Base-by-base conservation (phyloP, 441 rosid genomes). In the Sinapis alba region DNA sequence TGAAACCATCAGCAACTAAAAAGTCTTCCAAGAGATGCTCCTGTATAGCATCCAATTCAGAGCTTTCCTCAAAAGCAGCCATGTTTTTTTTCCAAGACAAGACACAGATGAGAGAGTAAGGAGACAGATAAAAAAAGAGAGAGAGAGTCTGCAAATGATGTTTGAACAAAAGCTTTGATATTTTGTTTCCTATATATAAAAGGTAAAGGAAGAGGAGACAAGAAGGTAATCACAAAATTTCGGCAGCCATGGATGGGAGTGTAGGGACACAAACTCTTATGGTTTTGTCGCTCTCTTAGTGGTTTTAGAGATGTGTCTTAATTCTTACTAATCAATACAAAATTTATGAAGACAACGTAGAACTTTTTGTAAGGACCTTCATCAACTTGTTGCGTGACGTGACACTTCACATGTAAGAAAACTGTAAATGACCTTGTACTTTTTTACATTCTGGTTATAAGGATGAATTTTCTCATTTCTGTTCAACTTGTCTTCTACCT, bases 21-120 rank as follows among this genome's bases (percentile, higher is more conserved):
- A 85, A 80, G 61, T 90, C 95, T 19, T 80, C 91, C 3, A 88
- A 79, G 47, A 86, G 86, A 64, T 86, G 83, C 21, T 84, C 83
- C 34, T 78, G 82, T 6, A 90, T 80, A 72, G 81, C 76, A 10
- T 90, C 90, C n/a, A 88, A 71, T 12, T 67, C 74, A 19, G 81
- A 72, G 10, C 79, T 73, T 65, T 85, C 89, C 50, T 83, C 80
- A 7, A 73, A 23, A 8, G 71, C 72, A 7, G 81, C 77, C 92
- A 88, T 87, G 23, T 21, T 54, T 23, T 51, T 34, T 45, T 2
- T 5, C 15, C 11, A 34, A 62, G 18, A 20, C 34, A 12, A 63
- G 54, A 45, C 5, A 18, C 54, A 64, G 45, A 38, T 9, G 47
- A 66, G 24, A 75, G 18, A 61, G 53, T 27, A 20, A 11, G 16